Conservation (phyloP, 805 yeast genomes). For the Wickerhamomyces kurtzmanii region DNA sequence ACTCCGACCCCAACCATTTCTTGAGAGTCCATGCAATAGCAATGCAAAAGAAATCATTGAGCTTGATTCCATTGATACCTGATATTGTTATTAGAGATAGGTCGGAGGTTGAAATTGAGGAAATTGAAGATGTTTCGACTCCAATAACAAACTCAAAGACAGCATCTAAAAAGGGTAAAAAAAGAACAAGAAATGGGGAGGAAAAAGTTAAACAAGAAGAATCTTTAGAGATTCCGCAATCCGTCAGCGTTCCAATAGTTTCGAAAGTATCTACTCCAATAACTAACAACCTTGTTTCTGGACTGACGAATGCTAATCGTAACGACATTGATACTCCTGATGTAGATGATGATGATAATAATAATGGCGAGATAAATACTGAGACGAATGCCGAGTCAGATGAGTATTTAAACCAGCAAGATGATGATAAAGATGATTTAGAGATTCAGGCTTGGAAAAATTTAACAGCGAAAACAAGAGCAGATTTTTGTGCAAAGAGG, state of each 20-base stretch:
- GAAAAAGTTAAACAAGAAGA: conserved; percentile 23
- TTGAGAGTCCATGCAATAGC: conserved; percentile 88
- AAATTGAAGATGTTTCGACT: conserved; percentile 18
- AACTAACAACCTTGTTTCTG: no score
- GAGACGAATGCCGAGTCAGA: conserved; percentile 31
- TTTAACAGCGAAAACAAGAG: conserved; percentile 70
- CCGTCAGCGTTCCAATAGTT: conserved; percentile 7
- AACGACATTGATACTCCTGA: no score
- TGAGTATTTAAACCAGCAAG: conserved; percentile 36
- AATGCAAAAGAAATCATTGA: conserved; percentile 83
- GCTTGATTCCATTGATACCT: conserved; percentile 78
- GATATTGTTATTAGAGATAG: conserved; percentile 72
- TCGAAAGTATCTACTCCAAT: no score
- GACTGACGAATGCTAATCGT: no score
- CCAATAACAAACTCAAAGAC: conserved; percentile 18
- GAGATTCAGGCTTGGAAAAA: conserved; percentile 80
- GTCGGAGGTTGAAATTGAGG: conserved; percentile 52
- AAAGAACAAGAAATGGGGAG: conserved; percentile 24
- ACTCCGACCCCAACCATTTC: conserved; percentile 91
- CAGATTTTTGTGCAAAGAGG: conserved; percentile 63
- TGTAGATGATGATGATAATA: conserved; percentile 20
- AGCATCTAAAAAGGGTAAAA: conserved; percentile 27
- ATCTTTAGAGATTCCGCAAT: conserved; percentile 3
- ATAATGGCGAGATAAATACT: conserved; percentile 33
- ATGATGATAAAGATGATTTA: conserved; percentile 56